Conservation (phyloP, 2,329 filamentous ascomycete genomes). For the Orbilia oligospora region DNA sequence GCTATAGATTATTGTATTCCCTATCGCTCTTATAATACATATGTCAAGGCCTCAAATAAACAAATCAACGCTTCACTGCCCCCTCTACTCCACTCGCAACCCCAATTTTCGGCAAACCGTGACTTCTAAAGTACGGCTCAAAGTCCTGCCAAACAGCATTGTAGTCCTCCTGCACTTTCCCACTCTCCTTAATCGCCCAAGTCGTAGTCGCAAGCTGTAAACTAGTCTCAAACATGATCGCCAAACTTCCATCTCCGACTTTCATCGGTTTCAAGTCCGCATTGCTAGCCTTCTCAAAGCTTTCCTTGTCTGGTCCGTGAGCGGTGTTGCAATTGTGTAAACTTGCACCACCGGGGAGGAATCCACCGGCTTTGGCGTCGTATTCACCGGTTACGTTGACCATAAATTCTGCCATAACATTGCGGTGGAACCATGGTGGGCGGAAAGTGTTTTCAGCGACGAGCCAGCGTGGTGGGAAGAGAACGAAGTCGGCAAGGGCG, state of each 20-base stretch:
- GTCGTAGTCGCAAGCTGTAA: conserved; percentile 81
- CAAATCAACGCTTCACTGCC: conserved; percentile 19
- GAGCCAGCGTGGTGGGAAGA: conserved; percentile 77
- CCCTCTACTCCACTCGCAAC: conserved; percentile 31
- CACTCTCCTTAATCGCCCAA: conserved; percentile 79
- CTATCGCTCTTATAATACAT: background rate
- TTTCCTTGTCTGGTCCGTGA: conserved; percentile 74
- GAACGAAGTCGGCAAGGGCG: conserved; percentile 76
- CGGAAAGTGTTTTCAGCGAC: conserved; percentile 75
- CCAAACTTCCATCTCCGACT: conserved; percentile 74
- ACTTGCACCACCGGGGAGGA: conserved; percentile 75
- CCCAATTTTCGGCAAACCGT: conserved; percentile 45
- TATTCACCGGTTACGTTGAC: conserved; percentile 75
- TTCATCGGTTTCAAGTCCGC: conserved; percentile 72
- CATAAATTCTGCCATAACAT: conserved; percentile 78
- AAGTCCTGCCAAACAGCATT: conserved; percentile 82
- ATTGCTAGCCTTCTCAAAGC: conserved; percentile 73
- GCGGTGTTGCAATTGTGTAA: conserved; percentile 81
- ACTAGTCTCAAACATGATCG: conserved; percentile 68
- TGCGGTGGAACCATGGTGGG: conserved; percentile 76
- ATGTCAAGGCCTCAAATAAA: background rate
- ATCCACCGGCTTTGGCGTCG: conserved; percentile 73
- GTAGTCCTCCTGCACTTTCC: conserved; percentile 80
- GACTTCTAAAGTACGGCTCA: conserved; percentile 73
- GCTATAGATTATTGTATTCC: background rate